These are phyloP conservation scores for Venturia effusa DNA, from an alignment of 2,329 filamentous ascomycete species.

Conservation along the genomic window DNA sequence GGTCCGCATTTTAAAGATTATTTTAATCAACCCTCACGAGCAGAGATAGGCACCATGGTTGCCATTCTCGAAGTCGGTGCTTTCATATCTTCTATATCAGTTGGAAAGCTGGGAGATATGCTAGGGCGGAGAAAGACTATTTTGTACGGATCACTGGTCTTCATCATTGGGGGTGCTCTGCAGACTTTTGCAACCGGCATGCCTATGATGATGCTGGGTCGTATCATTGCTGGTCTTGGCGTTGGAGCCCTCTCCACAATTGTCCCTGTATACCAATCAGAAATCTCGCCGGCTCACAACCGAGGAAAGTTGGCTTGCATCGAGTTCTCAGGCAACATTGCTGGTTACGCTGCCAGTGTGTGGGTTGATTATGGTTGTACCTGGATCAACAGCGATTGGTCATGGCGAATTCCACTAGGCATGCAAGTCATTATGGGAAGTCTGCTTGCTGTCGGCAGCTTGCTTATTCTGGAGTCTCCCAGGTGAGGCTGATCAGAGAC, in stretches of 20 bases:
- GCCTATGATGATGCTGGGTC: slow-evolving; percentile 64
- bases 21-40: slow-evolving; percentile 77
- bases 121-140: slow-evolving; percentile 86
- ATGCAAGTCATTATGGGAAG: slow-evolving; percentile 94
- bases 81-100: slow-evolving; percentile 75
- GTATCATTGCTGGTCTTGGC: slow-evolving; percentile 40
- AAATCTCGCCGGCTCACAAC: slow-evolving; percentile 81
- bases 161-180: slow-evolving; percentile 70
- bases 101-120: slow-evolving; percentile 83
- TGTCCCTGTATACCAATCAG: slow-evolving; percentile 43
- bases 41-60: slow-evolving; percentile 92
- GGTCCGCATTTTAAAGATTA: slow-evolving; percentile 83
- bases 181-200: slow-evolving; percentile 76
- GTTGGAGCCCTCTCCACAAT: slow-evolving; percentile 41
- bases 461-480: slow-evolving; percentile 93
- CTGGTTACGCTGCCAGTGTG: slow-evolving; percentile 89
- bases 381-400: slow-evolving; percentile 71
- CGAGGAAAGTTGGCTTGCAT: slow-evolving; percentile 93
- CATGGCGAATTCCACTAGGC: slow-evolving; percentile 80
- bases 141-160: slow-evolving; percentile 83
- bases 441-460: slow-evolving; percentile 71
- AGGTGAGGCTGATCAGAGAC: slow-evolving; percentile 45
- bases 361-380: slow-evolving; percentile 99
- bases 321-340: slow-evolving; percentile 95
- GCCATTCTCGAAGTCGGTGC: slow-evolving; percentile 92